phyloP scores from a whole-genome alignment of 768 basidiomycete species.

The Lactarius tabidus region DNA sequence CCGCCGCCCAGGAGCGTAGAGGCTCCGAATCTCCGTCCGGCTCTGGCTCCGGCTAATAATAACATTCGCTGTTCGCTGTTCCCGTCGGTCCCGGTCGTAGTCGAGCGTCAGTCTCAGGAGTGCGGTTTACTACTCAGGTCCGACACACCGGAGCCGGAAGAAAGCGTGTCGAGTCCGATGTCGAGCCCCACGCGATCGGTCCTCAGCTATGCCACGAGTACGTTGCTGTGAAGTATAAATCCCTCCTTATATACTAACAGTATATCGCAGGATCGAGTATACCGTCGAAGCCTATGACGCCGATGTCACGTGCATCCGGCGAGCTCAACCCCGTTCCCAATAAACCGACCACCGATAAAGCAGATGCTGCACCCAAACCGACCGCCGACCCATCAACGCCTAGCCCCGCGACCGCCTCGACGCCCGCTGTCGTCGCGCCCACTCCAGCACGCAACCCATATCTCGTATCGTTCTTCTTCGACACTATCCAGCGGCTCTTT shows the following conservation, averaged over 20 bases:
- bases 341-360: conserved; percentile 1
- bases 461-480: conserved; percentile 18
- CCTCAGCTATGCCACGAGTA: conserved; percentile 11
- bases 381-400: not conserved
- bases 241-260: no score
- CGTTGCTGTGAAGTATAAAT: not conserved
- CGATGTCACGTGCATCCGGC: conserved; percentile 2
- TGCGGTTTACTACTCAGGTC: not conserved
- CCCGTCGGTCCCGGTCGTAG: conserved; percentile 11
- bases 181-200: conserved; percentile 10
- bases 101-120: not conserved
- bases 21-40: not conserved
- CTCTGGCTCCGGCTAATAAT: not conserved
- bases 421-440: not conserved
- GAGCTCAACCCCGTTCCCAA: not conserved
- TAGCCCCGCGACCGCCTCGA: not conserved
- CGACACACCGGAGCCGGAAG: not conserved
- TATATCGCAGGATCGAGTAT: not conserved
- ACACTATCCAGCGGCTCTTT: conserved; percentile 13
- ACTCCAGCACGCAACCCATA: not conserved
- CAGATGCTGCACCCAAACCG: not conserved
- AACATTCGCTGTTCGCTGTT: conserved; percentile 12
- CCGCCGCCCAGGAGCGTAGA: conserved; percentile 1
- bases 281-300: conserved; percentile 14
- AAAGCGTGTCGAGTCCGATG: conserved; percentile 6